Evolutionary conservation across 2,329 filamentous ascomycete species (phyloP).

Genomic region (Paecilomyces fulvus): DNA sequence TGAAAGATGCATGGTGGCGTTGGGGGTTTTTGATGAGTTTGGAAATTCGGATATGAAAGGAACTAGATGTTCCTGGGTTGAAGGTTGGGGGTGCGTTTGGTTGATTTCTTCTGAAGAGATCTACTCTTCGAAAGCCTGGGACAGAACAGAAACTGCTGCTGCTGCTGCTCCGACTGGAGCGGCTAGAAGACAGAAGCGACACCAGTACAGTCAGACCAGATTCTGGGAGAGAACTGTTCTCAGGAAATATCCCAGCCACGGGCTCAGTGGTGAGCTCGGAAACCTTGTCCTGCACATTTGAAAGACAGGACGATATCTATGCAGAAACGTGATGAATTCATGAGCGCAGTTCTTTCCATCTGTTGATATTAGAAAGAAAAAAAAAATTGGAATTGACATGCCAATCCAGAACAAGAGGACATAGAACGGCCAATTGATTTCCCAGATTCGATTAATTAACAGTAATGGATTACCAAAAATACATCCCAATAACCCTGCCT

Average conservation of each 20-base stretch:
- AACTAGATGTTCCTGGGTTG: too few species aligned
- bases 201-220: not conserved
- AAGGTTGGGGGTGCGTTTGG: not conserved
- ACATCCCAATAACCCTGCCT: not conserved
- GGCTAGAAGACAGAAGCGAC: too few species aligned
- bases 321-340: not conserved
- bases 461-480: not conserved
- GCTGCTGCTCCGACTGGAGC: too few species aligned
- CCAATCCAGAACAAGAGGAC: not conserved
- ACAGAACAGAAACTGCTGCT: too few species aligned
- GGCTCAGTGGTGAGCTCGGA: not conserved
- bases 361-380: not conserved
- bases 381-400: not conserved
- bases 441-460: not conserved
- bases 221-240: not conserved
- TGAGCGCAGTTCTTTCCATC: not conserved
- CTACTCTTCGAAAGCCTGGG: too few species aligned
- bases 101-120: not conserved
- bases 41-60: too few species aligned
- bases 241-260: not conserved
- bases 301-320: not conserved
- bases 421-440: not conserved
- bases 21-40: too few species aligned
- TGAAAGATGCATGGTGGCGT: too few species aligned
- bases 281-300: not conserved